Conservation (phyloP, 192 early-diverging fungal species). For the Spizellomyces sp. region DNA sequence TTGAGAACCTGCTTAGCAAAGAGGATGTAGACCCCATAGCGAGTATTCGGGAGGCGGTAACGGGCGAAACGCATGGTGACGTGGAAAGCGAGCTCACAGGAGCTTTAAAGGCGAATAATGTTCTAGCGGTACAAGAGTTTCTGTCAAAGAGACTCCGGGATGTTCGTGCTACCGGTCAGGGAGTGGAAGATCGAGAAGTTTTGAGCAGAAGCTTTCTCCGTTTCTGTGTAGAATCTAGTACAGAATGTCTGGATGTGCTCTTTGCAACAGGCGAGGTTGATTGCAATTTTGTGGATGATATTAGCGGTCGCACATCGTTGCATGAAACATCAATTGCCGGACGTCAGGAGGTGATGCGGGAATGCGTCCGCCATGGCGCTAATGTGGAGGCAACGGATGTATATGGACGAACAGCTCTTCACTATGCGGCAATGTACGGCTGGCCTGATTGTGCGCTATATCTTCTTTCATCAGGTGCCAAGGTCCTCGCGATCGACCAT, state of each 20-base stretch:
- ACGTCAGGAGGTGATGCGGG: conserved; percentile 64
- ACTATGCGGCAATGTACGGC: conserved; percentile 95
- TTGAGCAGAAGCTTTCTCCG: conserved; percentile 77
- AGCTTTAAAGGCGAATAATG: conserved; percentile 18
- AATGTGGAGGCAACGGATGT: conserved; percentile 64
- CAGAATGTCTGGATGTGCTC: conserved; percentile 55
- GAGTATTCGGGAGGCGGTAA: not conserved
- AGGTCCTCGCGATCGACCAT: conserved; percentile 75
- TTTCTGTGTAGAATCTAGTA: conserved; percentile 56
- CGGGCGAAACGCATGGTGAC: conserved; percentile 10
- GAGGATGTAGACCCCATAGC: not conserved
- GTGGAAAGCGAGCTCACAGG: conserved; percentile 38
- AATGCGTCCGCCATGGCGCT: conserved; percentile 27
- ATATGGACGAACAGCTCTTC: conserved; percentile 85
- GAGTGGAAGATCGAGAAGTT: conserved; percentile 50
- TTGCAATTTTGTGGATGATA: conserved; percentile 85
- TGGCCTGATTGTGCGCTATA: conserved; percentile 52
- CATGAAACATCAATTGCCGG: conserved; percentile 90
- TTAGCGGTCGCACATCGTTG: conserved; percentile 85
- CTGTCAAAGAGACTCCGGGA: not conserved
- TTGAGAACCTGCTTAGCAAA: conserved; percentile 50
- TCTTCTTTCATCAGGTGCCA: conserved; percentile 34
- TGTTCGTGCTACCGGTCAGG: not conserved
- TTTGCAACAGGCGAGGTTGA: conserved; percentile 71
- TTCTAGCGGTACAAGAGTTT: conserved; percentile 27